Evolutionary conservation across 805 yeast genomes (phyloP).

Genomic region (Metschnikowia reukaufii): DNA sequence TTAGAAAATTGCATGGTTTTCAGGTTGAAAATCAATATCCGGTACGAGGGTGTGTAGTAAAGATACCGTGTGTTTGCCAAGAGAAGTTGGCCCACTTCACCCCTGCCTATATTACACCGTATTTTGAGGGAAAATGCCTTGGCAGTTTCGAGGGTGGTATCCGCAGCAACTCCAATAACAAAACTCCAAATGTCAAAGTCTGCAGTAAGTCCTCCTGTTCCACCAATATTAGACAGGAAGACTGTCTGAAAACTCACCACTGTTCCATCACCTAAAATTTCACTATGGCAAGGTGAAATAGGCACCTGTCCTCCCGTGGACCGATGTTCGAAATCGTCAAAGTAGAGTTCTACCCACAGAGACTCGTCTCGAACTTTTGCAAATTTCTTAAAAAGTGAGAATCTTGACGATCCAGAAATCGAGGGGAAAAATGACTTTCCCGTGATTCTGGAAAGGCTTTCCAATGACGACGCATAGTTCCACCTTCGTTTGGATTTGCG

Average conservation of each 20-base stretch:
- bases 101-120: conserved; percentile 13
- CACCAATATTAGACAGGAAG: neutral
- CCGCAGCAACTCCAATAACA: conserved; percentile 7
- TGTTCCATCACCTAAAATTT: conserved; percentile 19
- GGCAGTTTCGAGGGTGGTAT: conserved; percentile 7
- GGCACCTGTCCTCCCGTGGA: conserved; percentile 5
- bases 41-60: conserved; percentile 16
- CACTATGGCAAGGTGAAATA: conserved; percentile 19
- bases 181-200: conserved; percentile 1
- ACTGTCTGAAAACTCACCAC: conserved; percentile 14
- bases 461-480: conserved; percentile 11
- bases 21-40: conserved; percentile 8
- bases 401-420: neutral
- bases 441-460: conserved; percentile 1
- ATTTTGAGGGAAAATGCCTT: conserved; percentile 6
- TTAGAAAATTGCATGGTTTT: conserved; percentile 1
- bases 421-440: neutral
- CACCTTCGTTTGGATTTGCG: conserved; percentile 5
- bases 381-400: neutral
- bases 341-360: conserved; percentile 13
- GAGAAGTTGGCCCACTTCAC: conserved; percentile 20
- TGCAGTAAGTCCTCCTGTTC: conserved; percentile 8
- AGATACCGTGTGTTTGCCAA: conserved; percentile 14
- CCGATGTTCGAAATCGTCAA: conserved; percentile 6
- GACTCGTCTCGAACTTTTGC: neutral